Evolutionary conservation across 371 early-diverging fungal genomes (phyloP).

Genomic region (Lichtheimia ornata): DNA sequence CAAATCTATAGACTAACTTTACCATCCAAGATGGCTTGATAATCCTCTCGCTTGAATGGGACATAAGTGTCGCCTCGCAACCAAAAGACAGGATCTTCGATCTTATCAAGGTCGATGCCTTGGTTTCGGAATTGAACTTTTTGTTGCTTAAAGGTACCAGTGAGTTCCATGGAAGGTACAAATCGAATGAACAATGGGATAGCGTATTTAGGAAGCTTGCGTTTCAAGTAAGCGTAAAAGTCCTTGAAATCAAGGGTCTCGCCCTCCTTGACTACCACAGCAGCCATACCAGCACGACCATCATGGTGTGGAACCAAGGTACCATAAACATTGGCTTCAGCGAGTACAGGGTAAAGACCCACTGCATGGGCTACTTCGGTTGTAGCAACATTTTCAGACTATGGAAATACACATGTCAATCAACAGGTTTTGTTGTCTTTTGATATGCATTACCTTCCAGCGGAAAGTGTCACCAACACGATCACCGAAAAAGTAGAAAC

Average conservation of each 20-base stretch:
- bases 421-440: too few species aligned
- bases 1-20: neutral
- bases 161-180: constrained; percentile 48
- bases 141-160: constrained; percentile 60
- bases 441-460: constrained; percentile 45
- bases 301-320: constrained; percentile 54
- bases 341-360: constrained; percentile 55
- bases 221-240: constrained; percentile 31
- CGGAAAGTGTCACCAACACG: constrained; percentile 80
- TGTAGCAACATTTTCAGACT: constrained; percentile 66
- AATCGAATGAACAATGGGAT: constrained; percentile 62
- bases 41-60: constrained; percentile 42
- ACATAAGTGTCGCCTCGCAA: constrained; percentile 48
- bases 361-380: constrained; percentile 66
- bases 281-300: constrained; percentile 82
- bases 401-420: too few species aligned
- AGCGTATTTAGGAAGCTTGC: constrained; percentile 61
- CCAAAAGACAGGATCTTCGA: constrained; percentile 48
- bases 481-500: constrained; percentile 73
- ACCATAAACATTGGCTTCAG: constrained; percentile 70
- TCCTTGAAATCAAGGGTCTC: constrained; percentile 32
- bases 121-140: constrained; percentile 52
- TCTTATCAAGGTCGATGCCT: constrained; percentile 39
- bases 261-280: constrained; percentile 44
- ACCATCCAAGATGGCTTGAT: constrained; percentile 1